These are phyloP conservation scores for Zygoascus sp. DNA, from an alignment of 1,139 yeast genomes.

Conservation along the genomic window DNA sequence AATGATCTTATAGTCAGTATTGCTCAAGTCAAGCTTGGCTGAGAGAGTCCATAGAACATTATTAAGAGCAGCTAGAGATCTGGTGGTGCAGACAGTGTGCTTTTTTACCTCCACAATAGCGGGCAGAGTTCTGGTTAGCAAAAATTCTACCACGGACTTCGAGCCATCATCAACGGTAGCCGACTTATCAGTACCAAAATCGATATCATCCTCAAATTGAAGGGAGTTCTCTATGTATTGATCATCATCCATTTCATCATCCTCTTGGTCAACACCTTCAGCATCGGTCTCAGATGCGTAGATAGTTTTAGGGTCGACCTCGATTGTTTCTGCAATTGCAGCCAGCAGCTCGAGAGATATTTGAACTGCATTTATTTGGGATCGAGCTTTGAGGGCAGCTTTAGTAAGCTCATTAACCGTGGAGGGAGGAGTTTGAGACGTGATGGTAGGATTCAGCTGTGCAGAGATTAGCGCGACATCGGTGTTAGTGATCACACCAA, in stretches of 20 bases:
- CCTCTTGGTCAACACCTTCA: constrained; percentile 18
- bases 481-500: constrained; percentile 30
- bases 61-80: constrained; percentile 63
- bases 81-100: constrained; percentile 35
- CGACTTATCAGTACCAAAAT: constrained; percentile 16
- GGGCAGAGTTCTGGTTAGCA: constrained; percentile 23
- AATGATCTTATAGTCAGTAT: constrained; percentile 25
- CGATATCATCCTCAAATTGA: constrained; percentile 17
- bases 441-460: constrained; percentile 22
- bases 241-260: constrained; percentile 14
- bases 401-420: constrained; percentile 41
- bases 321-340: constrained; percentile 60
- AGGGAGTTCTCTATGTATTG: constrained; percentile 4
- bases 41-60: constrained; percentile 43
- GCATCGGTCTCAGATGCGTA: constrained; percentile 21
- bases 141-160: constrained; percentile 13
- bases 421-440: constrained; percentile 43
- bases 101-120: constrained; percentile 19
- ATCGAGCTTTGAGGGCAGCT: constrained; percentile 45
- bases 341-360: constrained; percentile 70
- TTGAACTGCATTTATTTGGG: constrained; percentile 58
- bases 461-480: constrained; percentile 42
- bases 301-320: constrained; percentile 29
- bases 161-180: constrained; percentile 18
- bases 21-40: constrained; percentile 17